A percentile compares a stretch with the other conserved stretches of the same genome.
Conservation (phyloP, 2,329 filamentous ascomycete species). For the Hysterium pulicare region DNA sequence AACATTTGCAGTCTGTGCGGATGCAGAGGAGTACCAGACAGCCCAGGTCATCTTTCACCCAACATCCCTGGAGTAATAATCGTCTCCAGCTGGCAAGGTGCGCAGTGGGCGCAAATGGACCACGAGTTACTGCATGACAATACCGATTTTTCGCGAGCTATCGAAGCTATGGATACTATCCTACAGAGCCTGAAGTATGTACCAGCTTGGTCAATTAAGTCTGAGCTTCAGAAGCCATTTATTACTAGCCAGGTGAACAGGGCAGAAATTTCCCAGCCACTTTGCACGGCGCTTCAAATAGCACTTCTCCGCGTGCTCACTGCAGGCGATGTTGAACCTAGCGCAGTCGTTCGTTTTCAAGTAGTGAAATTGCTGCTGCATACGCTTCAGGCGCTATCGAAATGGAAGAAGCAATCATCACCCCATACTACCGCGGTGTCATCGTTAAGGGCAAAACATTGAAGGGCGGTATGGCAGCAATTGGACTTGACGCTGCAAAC, state of each 20-base stretch:
- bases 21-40: too few relatives aligned
- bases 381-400: constrained; percentile 5
- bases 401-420: constrained; percentile 3
- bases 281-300: constrained; percentile 8
- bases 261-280: constrained; percentile 6
- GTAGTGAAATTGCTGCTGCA: constrained; percentile 9
- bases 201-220: background rate
- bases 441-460: background rate
- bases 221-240: background rate
- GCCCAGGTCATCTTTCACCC: too few relatives aligned
- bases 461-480: constrained; percentile 1
- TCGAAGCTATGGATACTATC: background rate
- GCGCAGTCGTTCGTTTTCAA: constrained; percentile 6
- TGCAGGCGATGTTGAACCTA: background rate
- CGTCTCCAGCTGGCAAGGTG: too few relatives aligned
- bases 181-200: background rate
- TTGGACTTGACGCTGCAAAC: too few relatives aligned
- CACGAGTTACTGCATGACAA: too few relatives aligned
- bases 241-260: background rate
- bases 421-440: constrained; percentile 8
- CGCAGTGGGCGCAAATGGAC: too few relatives aligned
- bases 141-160: background rate
- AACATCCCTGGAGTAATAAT: too few relatives aligned
- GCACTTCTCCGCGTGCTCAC: constrained; percentile 2
- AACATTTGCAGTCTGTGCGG: too few relatives aligned